Evolutionary conservation across 2,329 filamentous ascomycete species (phyloP).

Genomic region (Aspergillus oerlinghausenensis): DNA sequence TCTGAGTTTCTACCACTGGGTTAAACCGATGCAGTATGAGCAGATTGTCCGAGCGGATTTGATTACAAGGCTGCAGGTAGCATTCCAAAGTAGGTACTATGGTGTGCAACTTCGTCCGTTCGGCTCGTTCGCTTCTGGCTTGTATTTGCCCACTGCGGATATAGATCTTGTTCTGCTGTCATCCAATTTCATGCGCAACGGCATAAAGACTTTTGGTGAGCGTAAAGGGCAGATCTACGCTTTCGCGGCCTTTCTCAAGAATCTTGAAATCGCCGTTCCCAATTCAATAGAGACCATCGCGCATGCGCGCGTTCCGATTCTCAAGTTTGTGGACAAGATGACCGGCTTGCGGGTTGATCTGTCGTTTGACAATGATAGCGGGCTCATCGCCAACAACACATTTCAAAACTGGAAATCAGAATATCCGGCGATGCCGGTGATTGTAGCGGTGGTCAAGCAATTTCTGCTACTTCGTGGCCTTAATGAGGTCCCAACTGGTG

Average conservation of each 20-base stretch:
- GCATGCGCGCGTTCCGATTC: conserved; percentile 77
- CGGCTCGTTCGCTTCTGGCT: conserved; percentile 87
- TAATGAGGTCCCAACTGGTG: conserved; percentile 87
- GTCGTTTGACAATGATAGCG: conserved; percentile 88
- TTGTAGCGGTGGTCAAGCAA: conserved; percentile 89
- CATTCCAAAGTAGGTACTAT: conserved; percentile 55
- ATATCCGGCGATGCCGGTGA: conserved; percentile 78
- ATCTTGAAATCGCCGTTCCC: conserved; percentile 53
- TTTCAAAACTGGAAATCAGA: conserved; percentile 73
- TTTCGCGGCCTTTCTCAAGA: conserved; percentile 58
- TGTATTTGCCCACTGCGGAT: conserved; percentile 75
- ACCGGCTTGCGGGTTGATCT: conserved; percentile 85
- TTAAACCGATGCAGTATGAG: conserved; percentile 73
- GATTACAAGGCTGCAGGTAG: conserved; percentile 61
- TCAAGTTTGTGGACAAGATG: conserved; percentile 78
- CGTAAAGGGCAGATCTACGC: conserved; percentile 53
- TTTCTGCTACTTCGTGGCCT: conserved; percentile 82
- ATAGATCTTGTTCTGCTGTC: conserved; percentile 88
- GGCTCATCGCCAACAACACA: conserved; percentile 72
- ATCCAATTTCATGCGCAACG: conserved; percentile 52
- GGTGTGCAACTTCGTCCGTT: conserved; percentile 68
- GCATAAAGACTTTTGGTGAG: conserved; percentile 48
- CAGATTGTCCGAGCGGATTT: conserved; percentile 68
- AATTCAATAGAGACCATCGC: conserved; percentile 64
- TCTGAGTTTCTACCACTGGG: conserved; percentile 79